Conservation (phyloP, 306 rosid species). For the Comarum palustre region DNA sequence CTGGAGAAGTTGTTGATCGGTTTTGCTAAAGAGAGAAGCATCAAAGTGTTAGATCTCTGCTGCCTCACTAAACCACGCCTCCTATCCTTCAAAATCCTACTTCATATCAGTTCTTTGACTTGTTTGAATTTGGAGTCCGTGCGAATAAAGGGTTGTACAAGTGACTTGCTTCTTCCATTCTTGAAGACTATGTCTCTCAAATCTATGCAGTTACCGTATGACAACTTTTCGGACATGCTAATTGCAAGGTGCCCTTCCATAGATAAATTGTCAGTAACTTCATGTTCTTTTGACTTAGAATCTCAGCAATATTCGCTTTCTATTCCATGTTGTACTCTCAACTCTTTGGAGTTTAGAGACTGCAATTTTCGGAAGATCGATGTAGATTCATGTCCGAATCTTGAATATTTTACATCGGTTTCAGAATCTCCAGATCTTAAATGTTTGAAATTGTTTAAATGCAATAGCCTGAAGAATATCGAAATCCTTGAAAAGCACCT, state of each 20-base stretch:
- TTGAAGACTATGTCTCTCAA: constrained; percentile 1
- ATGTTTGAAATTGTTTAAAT: no score
- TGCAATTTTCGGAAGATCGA: no score
- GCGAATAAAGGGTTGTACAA: no score
- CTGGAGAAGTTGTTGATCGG: background rate
- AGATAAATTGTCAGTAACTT: background rate
- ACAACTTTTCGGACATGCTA: background rate
- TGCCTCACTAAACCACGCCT: background rate
- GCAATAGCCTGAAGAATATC: no score
- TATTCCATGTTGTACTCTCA: no score
- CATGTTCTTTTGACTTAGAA: background rate
- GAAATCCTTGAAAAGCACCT: no score
- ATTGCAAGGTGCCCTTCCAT: background rate
- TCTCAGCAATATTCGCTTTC: no score
- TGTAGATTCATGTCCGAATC: no score
- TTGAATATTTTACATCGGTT: no score
- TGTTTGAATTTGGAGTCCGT: background rate
- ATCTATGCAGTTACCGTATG: background rate
- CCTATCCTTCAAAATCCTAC: background rate
- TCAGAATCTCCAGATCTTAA: no score
- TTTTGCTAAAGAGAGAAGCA: background rate
- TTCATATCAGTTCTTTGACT: background rate
- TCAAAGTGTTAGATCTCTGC: background rate
- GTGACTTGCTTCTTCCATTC: background rate
- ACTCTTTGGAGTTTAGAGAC: no score